Evolutionary conservation across 2,329 filamentous ascomycete genomes (phyloP).

Genomic region (Taxawa tesnikishii): DNA sequence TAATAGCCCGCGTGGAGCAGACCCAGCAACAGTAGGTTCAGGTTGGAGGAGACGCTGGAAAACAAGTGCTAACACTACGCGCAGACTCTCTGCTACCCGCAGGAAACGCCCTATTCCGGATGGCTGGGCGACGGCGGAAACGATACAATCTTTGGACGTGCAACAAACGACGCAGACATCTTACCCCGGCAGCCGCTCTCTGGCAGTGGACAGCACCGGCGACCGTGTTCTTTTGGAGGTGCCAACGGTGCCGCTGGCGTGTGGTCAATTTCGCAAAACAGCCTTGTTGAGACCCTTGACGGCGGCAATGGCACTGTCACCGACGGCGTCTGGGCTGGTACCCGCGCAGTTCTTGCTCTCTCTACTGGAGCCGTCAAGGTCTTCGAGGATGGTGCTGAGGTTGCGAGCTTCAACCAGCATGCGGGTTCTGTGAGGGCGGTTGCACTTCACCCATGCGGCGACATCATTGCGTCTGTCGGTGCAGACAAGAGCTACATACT

Average conservation of each 20-base stretch:
- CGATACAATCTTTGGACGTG: conserved; percentile 49
- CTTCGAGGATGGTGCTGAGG: conserved; percentile 57
- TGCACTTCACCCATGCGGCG: conserved; percentile 69
- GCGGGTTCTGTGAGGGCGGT: conserved; percentile 69
- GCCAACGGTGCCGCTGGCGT: conserved; percentile 63
- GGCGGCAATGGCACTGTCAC: conserved; percentile 55
- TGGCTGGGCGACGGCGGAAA: conserved; percentile 69
- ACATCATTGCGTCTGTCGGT: conserved; percentile 76
- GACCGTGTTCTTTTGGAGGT: conserved; percentile 63
- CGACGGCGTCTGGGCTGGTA: conserved; percentile 50
- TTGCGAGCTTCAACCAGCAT: conserved; percentile 64
- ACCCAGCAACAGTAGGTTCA: conserved; percentile 65
- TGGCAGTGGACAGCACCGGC: conserved; percentile 47
- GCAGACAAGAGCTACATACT: conserved; percentile 86
- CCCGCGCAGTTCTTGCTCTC: conserved; percentile 60
- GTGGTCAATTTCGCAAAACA: conserved; percentile 65
- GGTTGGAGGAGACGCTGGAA: not conserved
- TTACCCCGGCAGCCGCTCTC: conserved; percentile 44
- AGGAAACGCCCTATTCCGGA: conserved; percentile 80
- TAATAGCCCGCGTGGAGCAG: conserved; percentile 63
- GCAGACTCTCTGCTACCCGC: conserved; percentile 71
- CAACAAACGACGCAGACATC: conserved; percentile 42
- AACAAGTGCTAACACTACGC: conserved; percentile 13
- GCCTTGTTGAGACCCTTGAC: conserved; percentile 58
- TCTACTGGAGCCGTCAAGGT: conserved; percentile 69